Conservation (phyloP, 2,329 filamentous ascomycete genomes). For the Sclerotinia nivalis region DNA sequence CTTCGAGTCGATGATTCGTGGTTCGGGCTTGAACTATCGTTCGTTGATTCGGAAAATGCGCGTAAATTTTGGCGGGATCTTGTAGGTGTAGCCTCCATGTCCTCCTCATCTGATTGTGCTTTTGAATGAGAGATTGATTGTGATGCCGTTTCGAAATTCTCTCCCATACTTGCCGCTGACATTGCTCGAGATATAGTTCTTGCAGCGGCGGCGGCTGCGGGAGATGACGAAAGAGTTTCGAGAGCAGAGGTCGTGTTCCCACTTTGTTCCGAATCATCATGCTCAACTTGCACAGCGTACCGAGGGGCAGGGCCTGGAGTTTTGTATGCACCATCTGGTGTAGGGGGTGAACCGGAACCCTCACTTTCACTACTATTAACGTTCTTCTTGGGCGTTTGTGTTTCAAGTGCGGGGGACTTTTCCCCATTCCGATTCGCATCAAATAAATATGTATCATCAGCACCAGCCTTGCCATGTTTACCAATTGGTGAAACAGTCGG, state of each 20-base stretch:
- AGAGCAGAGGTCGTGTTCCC: conserved; percentile 52
- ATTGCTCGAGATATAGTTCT: conserved; percentile 55
- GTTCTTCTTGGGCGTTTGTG: neutral
- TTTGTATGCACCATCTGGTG: conserved; percentile 36
- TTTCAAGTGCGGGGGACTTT: conserved; percentile 14
- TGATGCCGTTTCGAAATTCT: conserved; percentile 25
- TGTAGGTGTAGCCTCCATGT: conserved; percentile 35
- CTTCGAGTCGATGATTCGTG: conserved; percentile 43
- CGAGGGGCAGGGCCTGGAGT: conserved; percentile 31
- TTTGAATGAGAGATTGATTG: conserved; percentile 27
- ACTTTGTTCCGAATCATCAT: conserved; percentile 28
- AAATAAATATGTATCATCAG: conserved; percentile 62
- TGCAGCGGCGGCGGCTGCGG: conserved; percentile 56
- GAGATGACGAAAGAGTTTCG: conserved; percentile 57
- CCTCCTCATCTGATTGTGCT: conserved; percentile 32
- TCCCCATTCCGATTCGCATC: conserved; percentile 42
- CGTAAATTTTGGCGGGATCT: conserved; percentile 28
- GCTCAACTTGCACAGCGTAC: conserved; percentile 13
- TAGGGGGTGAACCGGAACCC: conserved; percentile 31
- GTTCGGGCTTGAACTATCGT: conserved; percentile 37
- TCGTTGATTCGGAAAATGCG: conserved; percentile 27
- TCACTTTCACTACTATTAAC: conserved; percentile 9
- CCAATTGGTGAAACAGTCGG: conserved; percentile 58
- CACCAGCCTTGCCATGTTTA: conserved; percentile 46
- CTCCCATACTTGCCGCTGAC: conserved; percentile 46